Conservation (phyloP, 306 rosid genomes). For the Gastrolobium villosum region DNA sequence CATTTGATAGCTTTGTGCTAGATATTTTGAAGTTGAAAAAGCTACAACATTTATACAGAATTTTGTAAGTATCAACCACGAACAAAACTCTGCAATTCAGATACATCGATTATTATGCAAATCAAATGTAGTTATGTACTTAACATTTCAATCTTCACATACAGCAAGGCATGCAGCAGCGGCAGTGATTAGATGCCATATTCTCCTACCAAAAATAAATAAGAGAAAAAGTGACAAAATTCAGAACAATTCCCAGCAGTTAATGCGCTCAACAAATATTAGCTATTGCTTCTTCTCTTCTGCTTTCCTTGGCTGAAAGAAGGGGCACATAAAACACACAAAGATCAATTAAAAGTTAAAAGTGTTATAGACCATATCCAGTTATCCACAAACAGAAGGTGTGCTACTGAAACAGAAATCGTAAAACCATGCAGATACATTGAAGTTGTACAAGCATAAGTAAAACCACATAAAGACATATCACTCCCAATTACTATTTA, state of each 20-base stretch:
- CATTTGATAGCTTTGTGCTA: constrained; percentile 26
- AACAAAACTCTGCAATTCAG: constrained; percentile 40
- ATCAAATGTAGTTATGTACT: constrained; percentile 13
- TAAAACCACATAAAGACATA: constrained; percentile 12
- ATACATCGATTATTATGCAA: constrained; percentile 39
- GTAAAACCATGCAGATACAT: constrained; percentile 24
- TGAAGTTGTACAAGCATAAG: background rate
- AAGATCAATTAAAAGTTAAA: constrained; percentile 26
- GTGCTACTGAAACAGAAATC: background rate
- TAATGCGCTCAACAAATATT: constrained; percentile 13
- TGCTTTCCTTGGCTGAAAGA: constrained; percentile 94
- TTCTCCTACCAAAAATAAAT: constrained; percentile 38
- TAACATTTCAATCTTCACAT: constrained; percentile 37
- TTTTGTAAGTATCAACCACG: constrained; percentile 7
- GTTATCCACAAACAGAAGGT: background rate
- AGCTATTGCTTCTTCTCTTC: constrained; percentile 80
- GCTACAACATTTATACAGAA: constrained; percentile 13
- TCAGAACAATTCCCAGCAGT: constrained; percentile 33
- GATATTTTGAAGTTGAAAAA: background rate
- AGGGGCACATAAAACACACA: constrained; percentile 21
- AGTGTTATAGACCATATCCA: background rate
- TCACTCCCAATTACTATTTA: constrained; percentile 10
- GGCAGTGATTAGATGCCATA: constrained; percentile 14
- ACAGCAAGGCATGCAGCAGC: constrained; percentile 26
- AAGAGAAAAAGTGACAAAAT: constrained; percentile 9